phyloP scores from a whole-genome alignment of 106 monocot species.

The Acorus calamus region DNA sequence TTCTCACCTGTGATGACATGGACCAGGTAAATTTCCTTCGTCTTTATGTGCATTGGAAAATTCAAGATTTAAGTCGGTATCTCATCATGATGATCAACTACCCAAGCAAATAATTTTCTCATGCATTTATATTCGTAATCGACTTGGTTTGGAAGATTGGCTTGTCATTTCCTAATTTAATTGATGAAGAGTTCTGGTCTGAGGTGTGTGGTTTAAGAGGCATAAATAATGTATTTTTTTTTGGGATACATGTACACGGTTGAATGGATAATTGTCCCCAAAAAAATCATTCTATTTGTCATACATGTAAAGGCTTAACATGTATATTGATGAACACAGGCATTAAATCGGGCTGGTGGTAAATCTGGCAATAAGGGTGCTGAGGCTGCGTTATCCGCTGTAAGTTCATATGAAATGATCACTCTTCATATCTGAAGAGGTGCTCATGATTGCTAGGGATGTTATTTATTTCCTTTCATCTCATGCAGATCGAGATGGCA shows the following conservation, averaged over 20 bases:
- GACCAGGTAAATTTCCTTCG: slow-evolving; percentile 47
- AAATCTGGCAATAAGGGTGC: slow-evolving; percentile 96
- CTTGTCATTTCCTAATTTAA: too few species aligned
- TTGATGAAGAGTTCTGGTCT: too few species aligned
- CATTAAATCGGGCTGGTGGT: slow-evolving; percentile 89
- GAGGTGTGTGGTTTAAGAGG: too few species aligned
- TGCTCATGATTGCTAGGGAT: neutral
- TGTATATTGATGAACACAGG: slow-evolving; percentile 21
- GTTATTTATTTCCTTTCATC: neutral
- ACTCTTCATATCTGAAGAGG: neutral
- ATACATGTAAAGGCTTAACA: neutral
- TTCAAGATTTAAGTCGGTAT: too few species aligned
- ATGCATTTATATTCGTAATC: too few species aligned
- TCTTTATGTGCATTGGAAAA: neutral
- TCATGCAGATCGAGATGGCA: slow-evolving; percentile 93
- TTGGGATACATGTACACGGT: too few species aligned
- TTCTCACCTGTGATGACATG: slow-evolving; percentile 98
- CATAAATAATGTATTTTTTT: too few species aligned
- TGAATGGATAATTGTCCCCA: too few species aligned
- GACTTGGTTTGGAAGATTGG: too few species aligned
- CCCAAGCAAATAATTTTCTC: too few species aligned
- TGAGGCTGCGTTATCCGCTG: slow-evolving; percentile 85
- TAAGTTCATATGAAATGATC: slow-evolving; percentile 22
- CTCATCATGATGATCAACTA: too few species aligned
- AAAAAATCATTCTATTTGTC: too few species aligned